Evolutionary conservation across 768 basidiomycete species (phyloP).

Genomic region (Phlegmacium glaucopus): DNA sequence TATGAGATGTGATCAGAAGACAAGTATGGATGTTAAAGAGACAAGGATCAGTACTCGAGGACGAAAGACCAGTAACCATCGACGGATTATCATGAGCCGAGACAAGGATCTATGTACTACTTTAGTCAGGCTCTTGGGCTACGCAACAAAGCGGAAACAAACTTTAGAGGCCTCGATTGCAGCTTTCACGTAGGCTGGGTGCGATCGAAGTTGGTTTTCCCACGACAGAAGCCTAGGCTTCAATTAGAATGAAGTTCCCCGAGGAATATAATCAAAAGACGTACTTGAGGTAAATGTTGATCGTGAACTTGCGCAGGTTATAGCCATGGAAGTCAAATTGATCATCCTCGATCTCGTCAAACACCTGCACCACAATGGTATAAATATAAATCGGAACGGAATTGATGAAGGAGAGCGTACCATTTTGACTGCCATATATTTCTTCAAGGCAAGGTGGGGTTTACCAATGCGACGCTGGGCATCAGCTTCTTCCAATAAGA

Average conservation of each 20-base stretch:
- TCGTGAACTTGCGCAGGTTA: conserved; percentile 82
- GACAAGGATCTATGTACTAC: conserved; percentile 62
- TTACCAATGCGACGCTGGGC: conserved; percentile 63
- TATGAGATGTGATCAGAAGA: conserved; percentile 14
- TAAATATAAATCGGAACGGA: background rate
- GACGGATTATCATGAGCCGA: conserved; percentile 68
- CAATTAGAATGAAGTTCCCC: background rate
- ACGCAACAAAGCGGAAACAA: conserved; percentile 2
- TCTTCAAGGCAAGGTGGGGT: conserved; percentile 78
- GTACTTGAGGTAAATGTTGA: conserved; percentile 84
- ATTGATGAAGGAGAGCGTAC: conserved; percentile 35
- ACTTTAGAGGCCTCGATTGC: conserved; percentile 73
- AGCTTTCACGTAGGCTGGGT: conserved; percentile 72
- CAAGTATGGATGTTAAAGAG: background rate
- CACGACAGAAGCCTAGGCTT: conserved; percentile 65
- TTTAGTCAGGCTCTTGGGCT: conserved; percentile 4
- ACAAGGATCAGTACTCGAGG: conserved; percentile 30
- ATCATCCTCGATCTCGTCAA: conserved; percentile 88
- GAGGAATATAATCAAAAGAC: conserved; percentile 20
- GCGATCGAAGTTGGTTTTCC: conserved; percentile 77
- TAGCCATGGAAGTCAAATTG: conserved; percentile 99
- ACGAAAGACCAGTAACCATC: conserved; percentile 41
- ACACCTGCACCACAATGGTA: conserved; percentile 48
- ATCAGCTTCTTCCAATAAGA: conserved; percentile 78
- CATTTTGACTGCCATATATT: conserved; percentile 73